Base-by-base conservation (phyloP, 2,329 filamentous ascomycete genomes). In the Pseudogymnoascus destructans region DNA sequence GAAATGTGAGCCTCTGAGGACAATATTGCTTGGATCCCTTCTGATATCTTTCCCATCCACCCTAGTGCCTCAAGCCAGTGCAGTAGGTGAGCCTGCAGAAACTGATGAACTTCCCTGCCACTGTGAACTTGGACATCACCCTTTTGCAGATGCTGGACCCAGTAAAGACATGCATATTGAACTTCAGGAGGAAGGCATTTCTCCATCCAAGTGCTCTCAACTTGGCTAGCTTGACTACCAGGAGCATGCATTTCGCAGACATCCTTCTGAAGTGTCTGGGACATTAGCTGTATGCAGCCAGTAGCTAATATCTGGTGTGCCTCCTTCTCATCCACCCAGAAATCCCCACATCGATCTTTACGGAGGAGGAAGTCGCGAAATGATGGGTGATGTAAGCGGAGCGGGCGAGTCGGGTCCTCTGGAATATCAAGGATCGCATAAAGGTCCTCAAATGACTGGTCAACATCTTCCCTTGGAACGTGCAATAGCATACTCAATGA, bases 1-100 rank as follows among this genome's bases (percentile, higher is more conserved):
- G 13, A n/a, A 59, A 59, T 17, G 23, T 38, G 23, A 58, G 52
- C 56, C 36, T 63, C 61, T 40, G 61, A 60, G 15, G 58, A 59
- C 3, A 55, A 35, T 17, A 65, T 58, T n/a, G n/a, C n/a, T n/a
- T n/a, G n/a, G n/a, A n/a, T n/a, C n/a, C n/a, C 58, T 59, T 61
- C 59, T 17, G 55, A 64, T 1, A 62, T 58, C 57, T 67, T 63
- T 27, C 63, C 57, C 32, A 70, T 64, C 40, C 66, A 65, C 36
- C 66, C 66, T 54, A 70, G 64, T 8, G 67, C 70, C 59, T 72
- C 69, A 35, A 72, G 64, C 70, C 69, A 72, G 59, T 72, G 66
- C 0, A 72, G 66, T 57, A n/a, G n/a, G n/a, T n/a, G n/a, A n/a
- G n/a, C n/a, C n/a, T n/a, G n/a, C n/a, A n/a, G n/a, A n/a, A 71